Conservation (phyloP, 768 basidiomycete species). For the Amanita fuliginea region DNA sequence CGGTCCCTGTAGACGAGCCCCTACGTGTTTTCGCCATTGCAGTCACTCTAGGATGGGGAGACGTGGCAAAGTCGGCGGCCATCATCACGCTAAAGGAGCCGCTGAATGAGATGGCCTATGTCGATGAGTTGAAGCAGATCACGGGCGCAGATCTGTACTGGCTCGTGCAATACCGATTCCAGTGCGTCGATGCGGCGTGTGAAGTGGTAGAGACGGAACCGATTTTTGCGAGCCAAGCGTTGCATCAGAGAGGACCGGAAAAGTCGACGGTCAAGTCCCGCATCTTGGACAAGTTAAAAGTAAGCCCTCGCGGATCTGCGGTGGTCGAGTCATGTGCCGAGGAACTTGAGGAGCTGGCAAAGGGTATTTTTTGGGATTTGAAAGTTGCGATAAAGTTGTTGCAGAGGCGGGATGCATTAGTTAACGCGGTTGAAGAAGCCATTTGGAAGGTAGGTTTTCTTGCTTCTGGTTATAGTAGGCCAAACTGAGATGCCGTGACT, state of each 20-base stretch:
- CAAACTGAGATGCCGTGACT: neutral
- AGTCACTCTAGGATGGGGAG: neutral
- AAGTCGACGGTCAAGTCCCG: constrained; percentile 1
- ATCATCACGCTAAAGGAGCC: neutral
- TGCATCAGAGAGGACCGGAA: neutral
- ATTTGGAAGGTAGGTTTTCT: neutral
- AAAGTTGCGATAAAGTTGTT: neutral
- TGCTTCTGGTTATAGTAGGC: neutral
- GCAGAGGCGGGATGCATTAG: neutral
- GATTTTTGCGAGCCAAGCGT: neutral
- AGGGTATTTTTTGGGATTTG: neutral
- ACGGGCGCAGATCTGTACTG: constrained; percentile 2
- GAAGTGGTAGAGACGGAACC: neutral
- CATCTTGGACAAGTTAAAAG: neutral
- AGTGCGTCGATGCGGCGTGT: neutral
- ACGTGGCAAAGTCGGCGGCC: neutral
- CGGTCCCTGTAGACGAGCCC: neutral
- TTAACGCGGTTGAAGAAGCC: neutral
- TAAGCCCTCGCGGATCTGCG: neutral
- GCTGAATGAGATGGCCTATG: neutral
- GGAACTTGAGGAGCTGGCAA: neutral
- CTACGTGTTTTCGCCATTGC: neutral
- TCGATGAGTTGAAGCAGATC: neutral
- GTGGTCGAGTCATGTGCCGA: neutral
- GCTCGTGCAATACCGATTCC: constrained; percentile 2